Evolutionary conservation across 2,329 filamentous ascomycete genomes (phyloP), one percentile per base, ranked within the genome.

Genomic region (Verticillium dahliae): DNA sequence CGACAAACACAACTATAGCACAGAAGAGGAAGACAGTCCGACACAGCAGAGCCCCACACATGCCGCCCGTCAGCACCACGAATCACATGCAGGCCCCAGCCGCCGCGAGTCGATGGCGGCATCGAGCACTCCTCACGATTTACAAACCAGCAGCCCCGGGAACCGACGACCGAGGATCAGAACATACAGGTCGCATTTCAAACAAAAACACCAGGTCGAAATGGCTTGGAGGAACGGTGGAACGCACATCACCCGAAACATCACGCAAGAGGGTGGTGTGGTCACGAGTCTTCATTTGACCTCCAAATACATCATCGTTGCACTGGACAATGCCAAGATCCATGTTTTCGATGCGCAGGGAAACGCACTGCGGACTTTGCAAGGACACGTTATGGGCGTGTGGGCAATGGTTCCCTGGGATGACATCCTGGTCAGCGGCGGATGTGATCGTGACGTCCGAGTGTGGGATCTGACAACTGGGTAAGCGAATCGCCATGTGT

Each of bases 391-490:
- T 55, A 99, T 99, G 95, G 95, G 95, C 50, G 95, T 99, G 22
- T 99, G 95, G 95, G 95, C 95, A 57, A 98, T 99, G 94, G 92
- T 99, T 31, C 95, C 95, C 6, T 97, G 93, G 91, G 94, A 91
- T 63, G 94, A 99, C 73, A 90, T 91, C 60, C 82, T 99, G 64
- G 95, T 99, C 63, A 97, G 92, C 69, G 95, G 95, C 69, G 95
- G 95, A 6, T 99, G 95, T 73, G 95, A 99, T 77, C 86, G 95
- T 63, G 95, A 99, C 72, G 95, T 99, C 34, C 85, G 95, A 62
- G 95, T 99, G 6, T 99, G 95, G 95, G 91, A 99, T 71, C 88
- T 99, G 80, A 87, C 88, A 58, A 96, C 91, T 64, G 95, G 93
- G 91, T 96, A 84, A 74, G 86, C 69, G 37, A 5, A 38, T 34